Base-by-base conservation (phyloP, 2,329 filamentous ascomycete genomes). In the Aspergillus terreus region DNA sequence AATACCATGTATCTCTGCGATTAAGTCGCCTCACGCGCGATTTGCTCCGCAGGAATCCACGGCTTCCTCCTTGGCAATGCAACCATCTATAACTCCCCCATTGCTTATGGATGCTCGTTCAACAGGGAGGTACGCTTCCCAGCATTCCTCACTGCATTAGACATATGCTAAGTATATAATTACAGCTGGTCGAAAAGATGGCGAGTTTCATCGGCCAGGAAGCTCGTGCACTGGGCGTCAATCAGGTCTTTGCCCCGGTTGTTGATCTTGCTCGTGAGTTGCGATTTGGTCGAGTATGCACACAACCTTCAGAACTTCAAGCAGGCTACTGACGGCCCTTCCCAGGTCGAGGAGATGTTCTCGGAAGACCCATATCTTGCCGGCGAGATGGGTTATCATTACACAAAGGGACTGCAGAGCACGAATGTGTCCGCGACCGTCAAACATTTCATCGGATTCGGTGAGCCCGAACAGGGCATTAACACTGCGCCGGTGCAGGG, bases 21-120 rank as follows among this genome's bases (percentile, higher is more conserved):
- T n/a, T 38, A n/a, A 9, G 11, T 27, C 15, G 21, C 21, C 11
- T 32, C 27, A 38, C 19, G 15, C 14, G 38, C 17, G 4, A 12
- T n/a, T 14, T 23, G 33, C 4, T 19, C 5, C 4, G 21, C 19
- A 51, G 49, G 44, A 4, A 86, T 90, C 42, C 87, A 90, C 61
- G 87, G 86, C 1, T 84, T 90, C 58, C 73, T 89, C 30, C 80
- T 86, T 41, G 80, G 81, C 9, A 90, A 90, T 65, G 86, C 85
- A 2, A 90, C 87, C 1, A 87, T 90, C 53, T 91, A 90, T 75
- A 90, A 90, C 69, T 88, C 84, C 1, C 87, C 87, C 0, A 89
- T 90, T 58, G 86, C 76, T 6, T 82, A 87, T 48, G 86, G 82
- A 14, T 88, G 85, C 62, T 86, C 86, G 0, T 90, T 84, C 73